A percentile compares a stretch with the other conserved stretches of the same genome.
phyloP scores from a whole-genome alignment of 768 basidiomycete species.

The Hemileccinum rubropunctum region DNA sequence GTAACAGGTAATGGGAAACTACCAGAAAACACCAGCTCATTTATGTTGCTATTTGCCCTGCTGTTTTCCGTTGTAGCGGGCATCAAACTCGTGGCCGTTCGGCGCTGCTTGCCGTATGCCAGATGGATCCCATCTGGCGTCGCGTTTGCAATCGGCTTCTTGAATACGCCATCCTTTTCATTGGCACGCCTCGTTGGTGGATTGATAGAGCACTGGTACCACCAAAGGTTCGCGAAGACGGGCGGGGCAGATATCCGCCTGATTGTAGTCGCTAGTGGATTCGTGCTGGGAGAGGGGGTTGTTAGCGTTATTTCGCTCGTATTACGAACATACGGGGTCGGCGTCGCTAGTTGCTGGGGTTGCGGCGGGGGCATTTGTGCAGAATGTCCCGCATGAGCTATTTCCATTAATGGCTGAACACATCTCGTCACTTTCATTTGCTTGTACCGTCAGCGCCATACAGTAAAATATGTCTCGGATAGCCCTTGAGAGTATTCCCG shows the following conservation, averaged over 20 bases:
- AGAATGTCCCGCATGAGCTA: conserved; percentile 50
- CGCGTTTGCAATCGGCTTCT: conserved; percentile 92
- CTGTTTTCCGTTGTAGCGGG: conserved; percentile 68
- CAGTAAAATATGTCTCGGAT: conserved; percentile 57
- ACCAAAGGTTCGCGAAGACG: conserved; percentile 45
- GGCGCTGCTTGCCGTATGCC: conserved; percentile 49
- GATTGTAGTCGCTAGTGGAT: conserved; percentile 90
- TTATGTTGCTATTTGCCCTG: conserved; percentile 78
- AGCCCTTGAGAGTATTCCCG: conserved; percentile 65
- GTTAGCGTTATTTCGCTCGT: conserved; percentile 77
- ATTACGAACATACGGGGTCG: conserved; percentile 71
- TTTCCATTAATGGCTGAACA: conserved; percentile 5
- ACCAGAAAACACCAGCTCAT: conserved; percentile 67
- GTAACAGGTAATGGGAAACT: conserved; percentile 74
- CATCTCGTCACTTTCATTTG: conserved; percentile 1
- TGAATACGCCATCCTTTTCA: conserved; percentile 95
- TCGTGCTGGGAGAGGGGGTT: conserved; percentile 94
- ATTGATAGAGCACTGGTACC: conserved; percentile 69
- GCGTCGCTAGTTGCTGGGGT: conserved; percentile 81
- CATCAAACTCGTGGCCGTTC: conserved; percentile 58
- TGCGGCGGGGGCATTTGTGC: conserved; percentile 75
- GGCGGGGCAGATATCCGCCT: conserved; percentile 64
- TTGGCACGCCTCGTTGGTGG: conserved; percentile 90
- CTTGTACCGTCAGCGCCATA: background rate
- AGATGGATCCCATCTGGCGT: conserved; percentile 89